Evolutionary conservation across 2,329 filamentous ascomycete species (phyloP).

Genomic region (Sporothrix brunneoviolacea): DNA sequence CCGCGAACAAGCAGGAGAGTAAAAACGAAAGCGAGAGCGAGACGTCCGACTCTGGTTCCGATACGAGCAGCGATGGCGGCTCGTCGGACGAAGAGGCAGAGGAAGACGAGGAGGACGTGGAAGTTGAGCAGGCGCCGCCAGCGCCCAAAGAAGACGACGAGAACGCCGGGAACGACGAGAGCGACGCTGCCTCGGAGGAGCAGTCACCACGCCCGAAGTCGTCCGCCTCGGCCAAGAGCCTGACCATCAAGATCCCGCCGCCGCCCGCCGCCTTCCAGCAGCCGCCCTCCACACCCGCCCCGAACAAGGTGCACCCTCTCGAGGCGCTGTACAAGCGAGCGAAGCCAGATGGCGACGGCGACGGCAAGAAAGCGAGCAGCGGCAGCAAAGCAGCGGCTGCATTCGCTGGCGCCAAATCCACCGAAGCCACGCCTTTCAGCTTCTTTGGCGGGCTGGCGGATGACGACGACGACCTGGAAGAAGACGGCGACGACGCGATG

Average conservation of each 20-base stretch:
- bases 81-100: constrained; percentile 19
- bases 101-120: constrained; percentile 15
- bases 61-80: constrained; percentile 21
- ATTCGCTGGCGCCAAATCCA: too few species aligned
- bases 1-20: constrained; percentile 9
- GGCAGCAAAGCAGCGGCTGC: too few species aligned
- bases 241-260: constrained; percentile 50
- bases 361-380: constrained; percentile 25
- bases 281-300: constrained; percentile 31
- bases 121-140: constrained; percentile 11
- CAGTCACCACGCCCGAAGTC: constrained; percentile 39
- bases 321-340: constrained; percentile 85
- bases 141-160: constrained; percentile 4
- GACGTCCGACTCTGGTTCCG: constrained; percentile 14
- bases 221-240: constrained; percentile 41
- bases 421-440: constrained; percentile 48
- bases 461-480: constrained; percentile 36
- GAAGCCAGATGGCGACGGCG: constrained; percentile 30
- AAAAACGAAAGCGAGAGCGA: constrained; percentile 14
- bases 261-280: constrained; percentile 22
- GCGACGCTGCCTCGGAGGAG: constrained; percentile 37
- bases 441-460: constrained; percentile 64
- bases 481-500: constrained; percentile 28
- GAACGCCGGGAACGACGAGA: constrained; percentile 27
- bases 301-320: constrained; percentile 65